These are phyloP conservation scores for Crithidia sp. DNA, from an alignment of 208 protist species.

Conservation along the genomic window DNA sequence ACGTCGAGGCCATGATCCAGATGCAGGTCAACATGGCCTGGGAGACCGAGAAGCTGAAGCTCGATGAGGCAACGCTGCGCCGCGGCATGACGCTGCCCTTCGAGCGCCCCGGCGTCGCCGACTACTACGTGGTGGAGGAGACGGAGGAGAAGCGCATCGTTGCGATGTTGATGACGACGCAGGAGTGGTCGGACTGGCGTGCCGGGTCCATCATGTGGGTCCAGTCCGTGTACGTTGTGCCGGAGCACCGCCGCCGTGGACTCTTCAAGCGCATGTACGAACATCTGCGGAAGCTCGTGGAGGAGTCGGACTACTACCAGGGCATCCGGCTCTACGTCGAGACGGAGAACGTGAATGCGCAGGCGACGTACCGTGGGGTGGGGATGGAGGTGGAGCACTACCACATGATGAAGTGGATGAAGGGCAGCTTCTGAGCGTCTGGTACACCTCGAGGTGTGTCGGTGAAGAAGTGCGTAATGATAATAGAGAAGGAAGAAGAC, in stretches of 20 bases:
- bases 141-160: slow-evolving; percentile 31
- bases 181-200: slow-evolving; percentile 83
- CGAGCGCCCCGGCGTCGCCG: slow-evolving; percentile 37
- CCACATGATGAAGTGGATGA: slow-evolving; percentile 81
- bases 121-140: slow-evolving; percentile 63
- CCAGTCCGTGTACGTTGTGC: slow-evolving; percentile 63
- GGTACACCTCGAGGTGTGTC: too few species aligned
- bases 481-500: too few species aligned
- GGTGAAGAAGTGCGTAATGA: too few species aligned
- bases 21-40: slow-evolving; percentile 63
- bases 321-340: slow-evolving; percentile 74
- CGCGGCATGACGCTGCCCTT: slow-evolving; percentile 54
- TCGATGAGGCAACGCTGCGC: slow-evolving; percentile 44
- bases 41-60: slow-evolving; percentile 59
- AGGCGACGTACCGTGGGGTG: slow-evolving; percentile 44
- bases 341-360: slow-evolving; percentile 51
- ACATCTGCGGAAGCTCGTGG: slow-evolving; percentile 49
- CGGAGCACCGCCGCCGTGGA: slow-evolving; percentile 46
- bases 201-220: slow-evolving; percentile 64
- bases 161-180: slow-evolving; percentile 68
- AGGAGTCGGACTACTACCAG: slow-evolving; percentile 41
- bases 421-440: slow-evolving; percentile 36
- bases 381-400: slow-evolving; percentile 76
- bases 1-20: slow-evolving; percentile 49
- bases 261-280: slow-evolving; percentile 56